Base-by-base conservation (phyloP, 2,329 filamentous ascomycete genomes). In the Fusarium denticulatum region DNA sequence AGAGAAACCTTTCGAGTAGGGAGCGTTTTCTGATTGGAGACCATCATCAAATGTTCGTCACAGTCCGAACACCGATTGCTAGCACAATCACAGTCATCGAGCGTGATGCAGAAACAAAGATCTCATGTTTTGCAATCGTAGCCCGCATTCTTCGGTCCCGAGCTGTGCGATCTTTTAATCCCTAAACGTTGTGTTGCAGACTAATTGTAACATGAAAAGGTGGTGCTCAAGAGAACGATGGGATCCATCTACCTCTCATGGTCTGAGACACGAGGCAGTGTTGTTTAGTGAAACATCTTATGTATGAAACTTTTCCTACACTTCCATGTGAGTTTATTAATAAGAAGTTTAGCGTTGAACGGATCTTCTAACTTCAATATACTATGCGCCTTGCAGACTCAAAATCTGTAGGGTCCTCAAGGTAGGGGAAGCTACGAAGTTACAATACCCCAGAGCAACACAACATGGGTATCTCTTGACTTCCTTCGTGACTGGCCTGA, bases 231-330 rank as follows among this genome's bases (percentile, higher is more conserved):
- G 49, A 57, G n/a, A 34, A 61, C 28, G 39, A 42, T 61, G 65
- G 46, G 39, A 22, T 46, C 46, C 32, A 30, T 62, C 32, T n/a
- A 20, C 55, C 24, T 57, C 58, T 46, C 47, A 57, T 69, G 45
- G 43, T 60, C 42, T 61, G 63, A 67, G 63, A 42, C 42, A 40
- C 28, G 55, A 67, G 64, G 63, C 65, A 47, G 65, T 67, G 65
- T 67, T 62, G 22, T 20, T 61, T 57, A 56, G 57, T 60, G 69
- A 60, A 66, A 64, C 64, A 40, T 50, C 47, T 30, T 26, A 69
- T 52, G 64, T 67, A 34, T 46, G 53, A 52, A 30, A 61, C 28
- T 34, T 34, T 30, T 39, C 16, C 28, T 39, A 4, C 53, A 45
- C 36, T 68, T 26, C 22, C 13, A 47, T 40, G 28, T 36, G 37